Evolutionary conservation across 768 basidiomycete genomes (phyloP).

Genomic region (Phanerodontia chrysosporium): DNA sequence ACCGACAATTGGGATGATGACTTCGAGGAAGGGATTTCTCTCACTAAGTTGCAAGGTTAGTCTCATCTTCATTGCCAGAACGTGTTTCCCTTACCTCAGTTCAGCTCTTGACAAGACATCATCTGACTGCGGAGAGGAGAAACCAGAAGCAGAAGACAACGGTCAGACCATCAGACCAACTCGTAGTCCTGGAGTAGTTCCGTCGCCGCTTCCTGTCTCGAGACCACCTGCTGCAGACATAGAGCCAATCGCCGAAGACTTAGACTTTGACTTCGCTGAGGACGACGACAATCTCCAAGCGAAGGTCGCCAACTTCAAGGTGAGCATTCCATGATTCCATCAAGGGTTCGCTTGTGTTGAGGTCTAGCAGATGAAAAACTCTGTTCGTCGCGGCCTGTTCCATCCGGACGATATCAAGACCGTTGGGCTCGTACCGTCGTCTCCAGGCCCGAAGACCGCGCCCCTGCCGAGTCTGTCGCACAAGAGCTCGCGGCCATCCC

Average conservation of each 20-base stretch:
- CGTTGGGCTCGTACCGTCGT: constrained; percentile 46
- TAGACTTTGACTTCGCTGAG: constrained; percentile 80
- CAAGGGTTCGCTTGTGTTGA: not conserved
- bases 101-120: constrained; percentile 58
- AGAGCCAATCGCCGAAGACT: constrained; percentile 79
- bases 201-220: constrained; percentile 44
- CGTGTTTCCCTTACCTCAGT: not conserved
- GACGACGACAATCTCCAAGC: constrained; percentile 65
- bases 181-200: constrained; percentile 55
- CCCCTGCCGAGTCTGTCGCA: constrained; percentile 55
- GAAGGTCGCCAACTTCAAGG: constrained; percentile 85
- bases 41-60: constrained; percentile 73
- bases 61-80: not conserved
- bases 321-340: constrained; percentile 24
- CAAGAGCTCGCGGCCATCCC: constrained; percentile 49
- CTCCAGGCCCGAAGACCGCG: constrained; percentile 62
- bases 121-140: constrained; percentile 46
- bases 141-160: constrained; percentile 60
- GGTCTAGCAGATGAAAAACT: constrained; percentile 57
- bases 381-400: constrained; percentile 69
- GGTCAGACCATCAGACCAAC: constrained; percentile 72
- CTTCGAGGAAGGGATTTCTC: constrained; percentile 90
- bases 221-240: constrained; percentile 61
- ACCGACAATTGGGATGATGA: constrained; percentile 99
- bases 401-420: constrained; percentile 89